A percentile compares a stretch with the other conserved stretches of the same genome.
Evolutionary conservation across 768 basidiomycete species (phyloP).

Genomic region (Phaffia australis): DNA sequence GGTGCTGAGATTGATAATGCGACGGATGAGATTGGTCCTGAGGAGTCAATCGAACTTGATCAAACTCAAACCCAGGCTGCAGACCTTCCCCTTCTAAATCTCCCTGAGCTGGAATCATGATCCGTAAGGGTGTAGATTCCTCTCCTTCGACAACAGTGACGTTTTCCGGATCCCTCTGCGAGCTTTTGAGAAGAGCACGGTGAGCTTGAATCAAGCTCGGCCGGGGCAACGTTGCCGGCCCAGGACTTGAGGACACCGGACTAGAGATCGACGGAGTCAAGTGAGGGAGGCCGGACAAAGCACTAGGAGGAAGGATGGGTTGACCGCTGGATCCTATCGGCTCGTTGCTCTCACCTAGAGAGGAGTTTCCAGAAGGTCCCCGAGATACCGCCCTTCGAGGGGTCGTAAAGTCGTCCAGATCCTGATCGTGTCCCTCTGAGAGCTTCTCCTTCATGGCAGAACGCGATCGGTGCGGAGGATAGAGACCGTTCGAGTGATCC

Average conservation of each 20-base stretch:
- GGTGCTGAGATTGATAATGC: background rate
- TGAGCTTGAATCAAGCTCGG: constrained; percentile 13
- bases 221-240: constrained; percentile 17
- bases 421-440: background rate
- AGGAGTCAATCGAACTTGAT: constrained; percentile 5
- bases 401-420: constrained; percentile 21
- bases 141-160: constrained; percentile 12
- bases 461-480: background rate
- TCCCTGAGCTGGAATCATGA: background rate
- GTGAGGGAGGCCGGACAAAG: constrained; percentile 14
- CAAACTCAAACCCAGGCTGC: constrained; percentile 20
- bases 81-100: background rate
- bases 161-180: constrained; percentile 14
- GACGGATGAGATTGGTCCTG: background rate
- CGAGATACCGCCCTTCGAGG: constrained; percentile 24
- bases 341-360: background rate
- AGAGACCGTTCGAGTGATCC: no score
- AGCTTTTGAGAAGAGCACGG: constrained; percentile 12
- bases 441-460: background rate
- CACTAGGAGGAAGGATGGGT: background rate
- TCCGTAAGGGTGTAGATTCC: constrained; percentile 5
- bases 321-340: background rate
- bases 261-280: constrained; percentile 25
- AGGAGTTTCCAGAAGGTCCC: constrained; percentile 12
- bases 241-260: constrained; percentile 23